These are phyloP conservation scores for Periconia sp. DNA, from an alignment of 2,329 filamentous ascomycete species.

Conservation along the genomic window DNA sequence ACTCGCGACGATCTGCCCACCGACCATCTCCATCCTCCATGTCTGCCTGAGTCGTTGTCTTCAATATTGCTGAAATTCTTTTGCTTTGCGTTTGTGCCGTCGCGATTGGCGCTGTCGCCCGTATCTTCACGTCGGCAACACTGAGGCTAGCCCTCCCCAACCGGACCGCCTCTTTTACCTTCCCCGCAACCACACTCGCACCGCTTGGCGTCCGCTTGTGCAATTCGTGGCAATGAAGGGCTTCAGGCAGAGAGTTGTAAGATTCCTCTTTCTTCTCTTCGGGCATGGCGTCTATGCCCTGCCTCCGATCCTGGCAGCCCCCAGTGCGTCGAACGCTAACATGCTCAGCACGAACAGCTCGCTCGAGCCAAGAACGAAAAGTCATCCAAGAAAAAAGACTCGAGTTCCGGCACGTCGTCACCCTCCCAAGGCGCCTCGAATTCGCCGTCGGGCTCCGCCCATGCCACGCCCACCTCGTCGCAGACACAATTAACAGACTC, in stretches of 20 bases:
- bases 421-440: constrained; percentile 68
- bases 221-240: constrained; percentile 80
- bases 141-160: constrained; percentile 29
- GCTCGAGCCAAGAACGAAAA: constrained; percentile 89
- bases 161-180: constrained; percentile 24
- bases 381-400: constrained; percentile 71
- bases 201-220: constrained; percentile 37
- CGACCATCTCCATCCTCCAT: constrained; percentile 7
- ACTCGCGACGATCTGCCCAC: constrained; percentile 1
- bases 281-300: constrained; percentile 27
- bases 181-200: constrained; percentile 34
- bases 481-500: constrained; percentile 84
- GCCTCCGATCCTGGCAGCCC: constrained; percentile 20
- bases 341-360: constrained; percentile 76
- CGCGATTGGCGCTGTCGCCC: constrained; percentile 36
- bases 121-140: constrained; percentile 28
- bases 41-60: constrained; percentile 27
- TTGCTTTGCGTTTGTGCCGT: constrained; percentile 25
- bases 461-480: constrained; percentile 84
- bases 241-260: constrained; percentile 96
- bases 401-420: constrained; percentile 73
- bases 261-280: constrained; percentile 50
- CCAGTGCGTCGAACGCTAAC: constrained; percentile 53
- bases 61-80: constrained; percentile 17
- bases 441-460: constrained; percentile 66